phyloP scores from a whole-genome alignment of 139 green algal species.

The Pycnococcus provasolii region DNA sequence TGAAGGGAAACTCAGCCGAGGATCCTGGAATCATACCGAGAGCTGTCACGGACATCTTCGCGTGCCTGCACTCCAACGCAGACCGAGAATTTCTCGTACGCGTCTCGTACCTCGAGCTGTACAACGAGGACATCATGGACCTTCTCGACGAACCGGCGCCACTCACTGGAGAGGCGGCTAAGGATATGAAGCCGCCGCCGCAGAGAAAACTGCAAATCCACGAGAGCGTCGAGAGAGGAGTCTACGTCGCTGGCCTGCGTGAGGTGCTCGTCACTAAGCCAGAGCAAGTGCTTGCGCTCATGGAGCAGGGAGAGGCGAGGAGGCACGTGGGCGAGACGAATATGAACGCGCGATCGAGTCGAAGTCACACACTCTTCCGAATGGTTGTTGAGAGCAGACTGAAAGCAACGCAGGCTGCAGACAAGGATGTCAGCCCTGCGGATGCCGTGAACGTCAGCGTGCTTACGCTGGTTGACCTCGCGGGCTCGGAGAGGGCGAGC shows the following conservation, averaged over 20 bases:
- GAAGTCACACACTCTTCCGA: constrained; percentile 88
- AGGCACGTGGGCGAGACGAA: constrained; percentile 81
- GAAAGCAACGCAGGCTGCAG: neutral
- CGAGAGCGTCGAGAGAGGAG: constrained; percentile 63
- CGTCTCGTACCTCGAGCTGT: constrained; percentile 97
- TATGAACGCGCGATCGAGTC: constrained; percentile 82
- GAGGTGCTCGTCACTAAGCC: constrained; percentile 81
- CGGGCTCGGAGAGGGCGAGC: constrained; percentile 64
- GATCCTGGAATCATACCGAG: constrained; percentile 5
- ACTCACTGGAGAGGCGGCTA: too few relatives aligned
- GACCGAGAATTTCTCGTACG: constrained; percentile 78
- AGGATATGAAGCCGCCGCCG: constrained; percentile 29
- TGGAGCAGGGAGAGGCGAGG: constrained; percentile 55
- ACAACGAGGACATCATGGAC: constrained; percentile 97
- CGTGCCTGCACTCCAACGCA: neutral
- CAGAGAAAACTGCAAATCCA: constrained; percentile 64
- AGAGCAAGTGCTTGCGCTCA: constrained; percentile 66
- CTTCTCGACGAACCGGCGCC: constrained; percentile 43
- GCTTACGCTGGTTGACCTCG: constrained; percentile 65
- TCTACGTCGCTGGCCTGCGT: constrained; percentile 80
- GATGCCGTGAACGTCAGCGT: neutral
- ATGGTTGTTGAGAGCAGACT: constrained; percentile 63
- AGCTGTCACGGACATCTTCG: constrained; percentile 4
- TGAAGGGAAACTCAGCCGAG: neutral
- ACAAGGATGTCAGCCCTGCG: neutral